A percentile compares a stretch with the other conserved stretches of the same genome.
Conservation (phyloP, 371 early-diverging fungal species). For the Mortierella sp. region DNA sequence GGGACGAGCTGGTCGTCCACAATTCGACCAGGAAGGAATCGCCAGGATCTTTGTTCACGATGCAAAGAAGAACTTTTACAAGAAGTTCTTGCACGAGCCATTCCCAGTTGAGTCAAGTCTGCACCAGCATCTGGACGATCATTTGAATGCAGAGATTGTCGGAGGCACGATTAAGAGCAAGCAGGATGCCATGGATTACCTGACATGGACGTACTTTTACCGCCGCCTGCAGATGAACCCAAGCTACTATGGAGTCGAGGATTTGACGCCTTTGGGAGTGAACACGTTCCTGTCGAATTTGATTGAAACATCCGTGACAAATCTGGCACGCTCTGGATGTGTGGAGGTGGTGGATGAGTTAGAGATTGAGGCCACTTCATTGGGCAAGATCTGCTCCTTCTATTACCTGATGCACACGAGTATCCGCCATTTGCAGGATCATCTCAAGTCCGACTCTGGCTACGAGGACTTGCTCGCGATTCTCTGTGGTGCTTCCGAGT, state of each 20-base stretch:
- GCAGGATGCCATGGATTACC: constrained; percentile 97
- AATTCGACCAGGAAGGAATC: constrained; percentile 75
- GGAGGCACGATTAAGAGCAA: constrained; percentile 94
- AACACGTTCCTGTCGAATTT: constrained; percentile 94
- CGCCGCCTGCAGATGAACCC: constrained; percentile 96
- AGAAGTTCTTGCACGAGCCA: constrained; percentile 95
- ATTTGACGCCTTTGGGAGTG: constrained; percentile 86
- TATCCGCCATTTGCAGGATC: constrained; percentile 94
- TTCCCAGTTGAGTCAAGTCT: constrained; percentile 95
- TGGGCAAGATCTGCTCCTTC: constrained; percentile 98
- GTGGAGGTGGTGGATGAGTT: constrained; percentile 87
- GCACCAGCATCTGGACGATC: constrained; percentile 90
- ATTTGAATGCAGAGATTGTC: constrained; percentile 96
- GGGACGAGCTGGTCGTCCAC: constrained; percentile 86
- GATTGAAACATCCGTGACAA: constrained; percentile 90
- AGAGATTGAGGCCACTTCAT: constrained; percentile 86
- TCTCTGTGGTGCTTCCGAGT: constrained; percentile 92
- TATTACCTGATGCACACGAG: constrained; percentile 95
- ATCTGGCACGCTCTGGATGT: constrained; percentile 89
- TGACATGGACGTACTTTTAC: constrained; percentile 98
- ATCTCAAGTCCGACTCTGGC: constrained; percentile 84
- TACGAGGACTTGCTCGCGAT: constrained; percentile 93
- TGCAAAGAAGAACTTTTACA: constrained; percentile 96
- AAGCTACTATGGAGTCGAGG: constrained; percentile 94
- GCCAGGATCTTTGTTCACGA: constrained; percentile 94